Base-by-base conservation (phyloP, 2,329 filamentous ascomycete species). In the Colletotrichum scovillei region DNA sequence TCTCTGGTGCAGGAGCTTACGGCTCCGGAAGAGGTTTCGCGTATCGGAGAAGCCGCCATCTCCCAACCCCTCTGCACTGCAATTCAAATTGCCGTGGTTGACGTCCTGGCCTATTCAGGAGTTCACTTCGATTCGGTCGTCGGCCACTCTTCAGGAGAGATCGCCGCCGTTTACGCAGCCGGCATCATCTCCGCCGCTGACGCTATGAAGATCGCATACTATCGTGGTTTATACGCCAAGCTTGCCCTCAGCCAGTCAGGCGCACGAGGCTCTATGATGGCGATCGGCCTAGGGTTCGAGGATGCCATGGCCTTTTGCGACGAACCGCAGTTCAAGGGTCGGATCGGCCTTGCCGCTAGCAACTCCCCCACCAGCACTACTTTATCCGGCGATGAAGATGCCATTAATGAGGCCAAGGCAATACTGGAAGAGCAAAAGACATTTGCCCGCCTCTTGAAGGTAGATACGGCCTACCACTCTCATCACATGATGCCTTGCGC, bases 81-180 rank as follows among this genome's bases (percentile, higher is more conserved):
- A 7, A 69, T 82, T 19, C 82, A 87, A 69, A 77, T 88, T 11
- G 83, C 76, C 0, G 74, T 88, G 0, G 80, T 86, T 1, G 79
- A 86, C 16, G 75, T 84, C 1, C 79, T 88, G 2, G 32, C 75
- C 0, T 78, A 78, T 60, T 42, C 35, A 42, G 79, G 81, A 0
- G 69, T 87, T 42, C 62, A 55, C 1, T 81, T 83, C 0, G 32
- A 73, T 8, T 80, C 78, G 1, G 82, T 84, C 0, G 79, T 86
- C 5, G 85, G 85, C 0, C 86, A 87, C 65, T 85, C 83, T 0
- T 80, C 77, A 1, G 86, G 86, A 1, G 86, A 87, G 70, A 85
- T 87, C 32, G 85, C 81, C 0, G 86, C 85, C 1, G 82, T 84
- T 0, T 86, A 86, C 63, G 83, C 83, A 0, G 79, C 81, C 0